Evolutionary conservation across 371 early-diverging fungal species (phyloP).

Genomic region (Actinomortierella wolfii): DNA sequence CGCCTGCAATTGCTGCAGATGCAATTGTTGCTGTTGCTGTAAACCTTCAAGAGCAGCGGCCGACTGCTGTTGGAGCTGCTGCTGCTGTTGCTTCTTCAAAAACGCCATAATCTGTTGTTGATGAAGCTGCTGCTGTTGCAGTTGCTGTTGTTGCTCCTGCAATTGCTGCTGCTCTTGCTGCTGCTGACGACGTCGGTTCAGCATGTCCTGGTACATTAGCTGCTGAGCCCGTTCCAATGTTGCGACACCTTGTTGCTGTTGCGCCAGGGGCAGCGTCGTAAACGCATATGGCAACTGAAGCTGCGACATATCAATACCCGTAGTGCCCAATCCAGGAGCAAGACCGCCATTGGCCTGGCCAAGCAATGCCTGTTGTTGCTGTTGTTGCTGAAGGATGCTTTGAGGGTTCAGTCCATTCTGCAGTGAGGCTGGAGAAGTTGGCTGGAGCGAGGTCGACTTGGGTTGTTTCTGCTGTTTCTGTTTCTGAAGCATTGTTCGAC

Average conservation of each 20-base stretch:
- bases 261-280: constrained; percentile 37
- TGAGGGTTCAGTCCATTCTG: constrained; percentile 24
- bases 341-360: constrained; percentile 8
- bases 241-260: constrained; percentile 45
- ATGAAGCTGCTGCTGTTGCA: constrained; percentile 21
- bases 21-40: constrained; percentile 36
- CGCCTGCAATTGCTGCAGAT: constrained; percentile 14
- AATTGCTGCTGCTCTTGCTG: constrained; percentile 24
- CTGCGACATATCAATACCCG: constrained; percentile 18
- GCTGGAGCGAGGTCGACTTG: constrained; percentile 10
- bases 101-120: constrained; percentile 21
- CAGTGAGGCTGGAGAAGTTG: neutral
- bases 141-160: constrained; percentile 24
- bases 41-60: constrained; percentile 21
- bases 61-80: constrained; percentile 36
- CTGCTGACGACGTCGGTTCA: constrained; percentile 41
- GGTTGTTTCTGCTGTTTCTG: constrained; percentile 20
- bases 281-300: constrained; percentile 45
- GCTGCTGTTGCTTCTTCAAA: constrained; percentile 29
- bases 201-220: constrained; percentile 45
- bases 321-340: constrained; percentile 10
- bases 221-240: constrained; percentile 43
- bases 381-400: constrained; percentile 15
- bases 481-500: neutral
- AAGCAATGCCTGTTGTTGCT: constrained; percentile 19